Conservation (phyloP, 2,329 filamentous ascomycete genomes). For the Aspergillus ochraceoroseus region DNA sequence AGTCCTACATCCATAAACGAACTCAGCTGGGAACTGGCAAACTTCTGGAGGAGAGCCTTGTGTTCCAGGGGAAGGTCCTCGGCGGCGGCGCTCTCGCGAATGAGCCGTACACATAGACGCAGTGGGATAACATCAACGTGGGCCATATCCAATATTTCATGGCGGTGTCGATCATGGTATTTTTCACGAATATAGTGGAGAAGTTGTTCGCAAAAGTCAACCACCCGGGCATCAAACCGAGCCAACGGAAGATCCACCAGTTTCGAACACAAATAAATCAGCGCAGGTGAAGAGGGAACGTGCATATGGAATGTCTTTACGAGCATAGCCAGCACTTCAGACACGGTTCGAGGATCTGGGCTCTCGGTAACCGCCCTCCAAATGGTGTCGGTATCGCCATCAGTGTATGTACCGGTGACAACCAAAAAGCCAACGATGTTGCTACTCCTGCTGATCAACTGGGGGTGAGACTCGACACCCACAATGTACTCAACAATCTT, state of each 20-base stretch:
- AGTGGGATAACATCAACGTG: constrained; percentile 45
- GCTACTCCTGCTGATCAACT: constrained; percentile 72
- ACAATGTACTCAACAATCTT: constrained; percentile 81
- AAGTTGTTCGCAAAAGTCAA: constrained; percentile 57
- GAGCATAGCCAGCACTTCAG: constrained; percentile 70
- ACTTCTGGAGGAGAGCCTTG: constrained; percentile 58
- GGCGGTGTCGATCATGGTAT: constrained; percentile 29
- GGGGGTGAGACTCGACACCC: constrained; percentile 84
- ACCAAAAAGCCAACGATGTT: constrained; percentile 86
- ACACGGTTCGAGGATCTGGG: constrained; percentile 77
- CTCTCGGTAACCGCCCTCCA: constrained; percentile 79
- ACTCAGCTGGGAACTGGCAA: constrained; percentile 58
- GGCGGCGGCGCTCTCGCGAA: constrained; percentile 64
- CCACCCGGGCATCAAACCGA: constrained; percentile 58
- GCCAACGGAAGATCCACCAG: constrained; percentile 60
- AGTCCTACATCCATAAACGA: constrained; percentile 57
- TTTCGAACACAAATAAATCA: constrained; percentile 67
- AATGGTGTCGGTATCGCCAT: constrained; percentile 68
- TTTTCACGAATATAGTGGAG: constrained; percentile 50
- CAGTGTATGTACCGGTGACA: constrained; percentile 68
- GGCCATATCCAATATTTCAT: constrained; percentile 22
- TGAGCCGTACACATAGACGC: constrained; percentile 59
- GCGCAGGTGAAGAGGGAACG: constrained; percentile 37
- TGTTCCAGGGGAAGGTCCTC: constrained; percentile 53
- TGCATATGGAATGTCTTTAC: constrained; percentile 46